Conservation (phyloP, 2,329 filamentous ascomycete genomes). For the Fusarium decemcellulare region DNA sequence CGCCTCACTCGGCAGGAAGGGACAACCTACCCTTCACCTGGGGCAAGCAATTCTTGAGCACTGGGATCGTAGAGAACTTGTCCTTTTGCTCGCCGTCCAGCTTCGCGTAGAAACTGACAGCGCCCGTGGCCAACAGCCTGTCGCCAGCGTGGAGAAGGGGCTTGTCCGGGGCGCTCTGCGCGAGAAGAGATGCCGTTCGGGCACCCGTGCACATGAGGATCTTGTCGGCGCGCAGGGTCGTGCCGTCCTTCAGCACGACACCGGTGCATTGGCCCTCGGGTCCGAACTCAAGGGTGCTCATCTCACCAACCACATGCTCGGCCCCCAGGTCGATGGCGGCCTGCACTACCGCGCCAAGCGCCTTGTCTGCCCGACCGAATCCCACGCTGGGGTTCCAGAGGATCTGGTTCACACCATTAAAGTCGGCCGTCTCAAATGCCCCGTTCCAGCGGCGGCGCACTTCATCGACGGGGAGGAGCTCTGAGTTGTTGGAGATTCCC, state of each 20-base stretch:
- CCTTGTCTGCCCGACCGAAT: constrained; percentile 71
- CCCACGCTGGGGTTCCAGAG: constrained; percentile 72
- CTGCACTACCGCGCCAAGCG: constrained; percentile 67
- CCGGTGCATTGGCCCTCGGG: constrained; percentile 62
- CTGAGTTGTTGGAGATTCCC: constrained; percentile 57
- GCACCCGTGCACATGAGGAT: constrained; percentile 70
- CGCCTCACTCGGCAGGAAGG: constrained; percentile 7
- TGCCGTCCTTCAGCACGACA: constrained; percentile 63
- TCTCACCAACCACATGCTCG: constrained; percentile 67
- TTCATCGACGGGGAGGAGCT: constrained; percentile 63
- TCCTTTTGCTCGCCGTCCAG: constrained; percentile 60
- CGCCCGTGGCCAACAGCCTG: constrained; percentile 70
- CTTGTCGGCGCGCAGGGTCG: constrained; percentile 63
- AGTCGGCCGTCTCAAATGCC: constrained; percentile 70
- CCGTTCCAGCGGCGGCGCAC: constrained; percentile 69
- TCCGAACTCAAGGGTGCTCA: constrained; percentile 62
- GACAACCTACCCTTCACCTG: constrained; percentile 57
- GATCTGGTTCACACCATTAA: constrained; percentile 67
- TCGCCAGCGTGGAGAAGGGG: constrained; percentile 66
- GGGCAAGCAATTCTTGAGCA: constrained; percentile 63
- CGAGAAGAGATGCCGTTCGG: constrained; percentile 68
- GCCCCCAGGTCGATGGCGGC: constrained; percentile 67
- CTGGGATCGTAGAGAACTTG: constrained; percentile 65
- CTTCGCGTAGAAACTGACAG: constrained; percentile 58
- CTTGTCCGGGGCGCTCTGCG: constrained; percentile 64